These are phyloP conservation scores for Echinochloa phyllopogon DNA, from an alignment of 176 grass and related monocot genomes.

Conservation along the genomic window DNA sequence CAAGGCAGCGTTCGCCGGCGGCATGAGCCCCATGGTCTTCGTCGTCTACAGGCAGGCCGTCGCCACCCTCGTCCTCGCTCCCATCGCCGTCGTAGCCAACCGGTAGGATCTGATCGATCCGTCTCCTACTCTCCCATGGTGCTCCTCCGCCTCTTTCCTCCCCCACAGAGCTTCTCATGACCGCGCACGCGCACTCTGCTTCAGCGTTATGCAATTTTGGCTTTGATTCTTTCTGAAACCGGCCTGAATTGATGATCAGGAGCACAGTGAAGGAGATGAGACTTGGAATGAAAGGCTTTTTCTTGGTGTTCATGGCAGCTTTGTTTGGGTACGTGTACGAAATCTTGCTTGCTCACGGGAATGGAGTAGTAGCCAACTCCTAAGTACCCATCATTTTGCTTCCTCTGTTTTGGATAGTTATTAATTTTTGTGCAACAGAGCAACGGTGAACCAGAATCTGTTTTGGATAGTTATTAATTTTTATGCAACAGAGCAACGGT, in stretches of 20 bases:
- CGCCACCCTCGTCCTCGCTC: constrained; percentile 53
- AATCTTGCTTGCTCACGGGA: neutral
- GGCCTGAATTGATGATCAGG: neutral
- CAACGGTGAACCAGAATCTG: constrained; percentile 11
- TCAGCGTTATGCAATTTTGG: neutral
- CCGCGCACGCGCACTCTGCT: neutral
- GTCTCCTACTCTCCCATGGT: neutral
- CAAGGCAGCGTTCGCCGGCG: constrained; percentile 63
- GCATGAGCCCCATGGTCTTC: constrained; percentile 75
- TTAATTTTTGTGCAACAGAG: neutral
- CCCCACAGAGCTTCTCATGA: neutral
- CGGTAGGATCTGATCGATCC: constrained; percentile 19
- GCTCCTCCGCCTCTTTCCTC: neutral
- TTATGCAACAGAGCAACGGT: too few species aligned
- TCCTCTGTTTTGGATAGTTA: neutral
- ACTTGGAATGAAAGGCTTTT: neutral
- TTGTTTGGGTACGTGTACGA: constrained; percentile 22
- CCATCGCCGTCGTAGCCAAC: constrained; percentile 43
- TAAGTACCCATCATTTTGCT: neutral
- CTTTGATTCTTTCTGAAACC: neutral
- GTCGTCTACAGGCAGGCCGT: constrained; percentile 74
- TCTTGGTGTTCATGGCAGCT: constrained; percentile 22
- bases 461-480: too few species aligned
- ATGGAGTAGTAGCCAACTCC: neutral
- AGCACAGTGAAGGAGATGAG: neutral